Percentiles rank a stretch among this genome's conserved stretches.
phyloP scores from a whole-genome alignment of 495 filamentous ascomycete genomes.

The Corynascus novoguineensis region DNA sequence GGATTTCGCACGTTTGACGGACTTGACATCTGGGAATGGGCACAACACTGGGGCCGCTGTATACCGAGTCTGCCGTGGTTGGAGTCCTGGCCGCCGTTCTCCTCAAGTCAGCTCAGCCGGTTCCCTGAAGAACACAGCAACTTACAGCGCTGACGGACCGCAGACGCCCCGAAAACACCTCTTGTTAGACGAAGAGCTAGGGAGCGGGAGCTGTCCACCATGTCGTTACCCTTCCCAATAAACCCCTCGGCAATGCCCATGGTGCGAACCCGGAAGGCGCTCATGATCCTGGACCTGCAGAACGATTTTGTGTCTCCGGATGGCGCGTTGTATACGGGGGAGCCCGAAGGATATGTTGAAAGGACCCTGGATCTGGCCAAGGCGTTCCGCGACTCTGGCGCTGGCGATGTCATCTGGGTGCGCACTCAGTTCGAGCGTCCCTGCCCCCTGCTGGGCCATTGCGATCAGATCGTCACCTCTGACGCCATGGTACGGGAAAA shows the following conservation, averaged over 20 bases:
- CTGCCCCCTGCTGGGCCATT: constrained; percentile 43
- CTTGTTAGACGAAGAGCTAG: neutral
- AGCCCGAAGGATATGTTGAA: constrained; percentile 61
- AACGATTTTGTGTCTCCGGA: constrained; percentile 78
- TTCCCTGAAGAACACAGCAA: neutral
- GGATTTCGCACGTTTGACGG: too few species aligned
- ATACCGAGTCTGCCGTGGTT: neutral
- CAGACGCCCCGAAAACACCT: neutral
- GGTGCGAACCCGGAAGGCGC: constrained; percentile 66
- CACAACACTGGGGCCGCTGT: neutral
- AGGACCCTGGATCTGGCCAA: constrained; percentile 60
- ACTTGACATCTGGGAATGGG: neutral
- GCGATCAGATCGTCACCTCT: constrained; percentile 44
- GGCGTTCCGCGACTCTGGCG: constrained; percentile 59
- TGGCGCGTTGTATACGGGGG: constrained; percentile 61
- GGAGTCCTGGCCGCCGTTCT: neutral
- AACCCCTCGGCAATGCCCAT: constrained; percentile 41
- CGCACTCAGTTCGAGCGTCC: constrained; percentile 66
- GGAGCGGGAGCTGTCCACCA: neutral
- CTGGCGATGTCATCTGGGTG: constrained; percentile 84
- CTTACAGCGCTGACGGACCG: neutral
- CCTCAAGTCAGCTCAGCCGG: neutral
- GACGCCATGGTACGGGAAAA: constrained; percentile 23
- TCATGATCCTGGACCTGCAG: constrained; percentile 82
- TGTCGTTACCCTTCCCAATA: constrained; percentile 45